Evolutionary conservation across 1,139 yeast genomes (phyloP).

Genomic region (Tardiomyces blankii): DNA sequence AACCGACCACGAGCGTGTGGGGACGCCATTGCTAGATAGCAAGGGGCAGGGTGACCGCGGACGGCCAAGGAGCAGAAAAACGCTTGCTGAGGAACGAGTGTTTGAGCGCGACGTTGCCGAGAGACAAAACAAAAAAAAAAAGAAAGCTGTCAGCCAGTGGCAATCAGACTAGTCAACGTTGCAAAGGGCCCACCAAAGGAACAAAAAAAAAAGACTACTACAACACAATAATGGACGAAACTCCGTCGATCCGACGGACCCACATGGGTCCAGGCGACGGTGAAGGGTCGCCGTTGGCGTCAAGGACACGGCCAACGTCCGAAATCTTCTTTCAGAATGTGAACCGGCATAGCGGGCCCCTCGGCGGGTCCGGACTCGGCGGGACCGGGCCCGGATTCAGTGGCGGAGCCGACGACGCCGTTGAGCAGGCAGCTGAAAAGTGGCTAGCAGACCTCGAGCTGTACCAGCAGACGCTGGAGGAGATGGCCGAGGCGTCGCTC

Average conservation of each 20-base stretch:
- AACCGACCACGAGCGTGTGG: no score
- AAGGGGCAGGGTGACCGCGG: no score
- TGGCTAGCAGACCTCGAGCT: conserved; percentile 23
- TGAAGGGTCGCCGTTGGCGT: conserved; percentile 14
- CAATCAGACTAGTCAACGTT: no score
- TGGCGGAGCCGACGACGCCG: conserved; percentile 8
- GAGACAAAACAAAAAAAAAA: no score
- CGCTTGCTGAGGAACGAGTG: no score
- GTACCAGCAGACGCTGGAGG: conserved; percentile 24
- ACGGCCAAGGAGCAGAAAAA: no score
- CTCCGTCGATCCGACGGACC: background rate
- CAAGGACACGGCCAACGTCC: conserved; percentile 18
- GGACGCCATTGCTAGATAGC: no score
- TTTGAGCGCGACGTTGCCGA: no score
- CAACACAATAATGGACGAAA: background rate
- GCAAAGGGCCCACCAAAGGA: no score
- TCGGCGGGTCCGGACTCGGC: conserved; percentile 1
- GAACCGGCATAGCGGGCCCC: conserved; percentile 5
- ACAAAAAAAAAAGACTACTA: no score
- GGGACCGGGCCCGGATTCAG: conserved; percentile 2
- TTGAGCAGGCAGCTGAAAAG: conserved; percentile 19
- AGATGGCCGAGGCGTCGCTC: conserved; percentile 25
- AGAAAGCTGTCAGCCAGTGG: no score
- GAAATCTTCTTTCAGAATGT: conserved; percentile 18
- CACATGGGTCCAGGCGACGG: background rate